Evolutionary conservation across 2,329 filamentous ascomycete species (phyloP).

Genomic region (Elsinoe australis): DNA sequence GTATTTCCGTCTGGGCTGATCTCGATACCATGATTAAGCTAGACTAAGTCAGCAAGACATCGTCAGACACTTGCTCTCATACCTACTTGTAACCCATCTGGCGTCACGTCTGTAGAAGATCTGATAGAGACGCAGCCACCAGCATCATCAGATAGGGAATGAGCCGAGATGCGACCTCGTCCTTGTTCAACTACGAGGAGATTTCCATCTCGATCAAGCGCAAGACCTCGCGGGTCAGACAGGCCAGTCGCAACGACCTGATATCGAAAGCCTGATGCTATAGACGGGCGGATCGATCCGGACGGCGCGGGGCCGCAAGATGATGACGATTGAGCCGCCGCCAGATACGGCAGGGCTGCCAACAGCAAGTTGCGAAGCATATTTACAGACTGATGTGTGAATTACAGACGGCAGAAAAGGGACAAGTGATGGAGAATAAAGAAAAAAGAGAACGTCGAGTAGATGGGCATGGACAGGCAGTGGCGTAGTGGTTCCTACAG

Average conservation of each 20-base stretch:
- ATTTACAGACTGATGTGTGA: too few species aligned
- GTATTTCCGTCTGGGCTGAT: constrained; percentile 41
- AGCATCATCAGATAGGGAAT: constrained; percentile 28
- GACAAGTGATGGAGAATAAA: not conserved
- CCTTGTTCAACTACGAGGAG: constrained; percentile 42
- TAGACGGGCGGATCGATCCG: constrained; percentile 28
- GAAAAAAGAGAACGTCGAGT: not conserved
- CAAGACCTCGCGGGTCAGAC: constrained; percentile 39
- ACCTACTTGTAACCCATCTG: constrained; percentile 10
- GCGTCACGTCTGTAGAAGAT: constrained; percentile 13
- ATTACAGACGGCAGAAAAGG: too few species aligned
- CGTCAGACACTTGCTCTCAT: not conserved
- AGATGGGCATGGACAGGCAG: not conserved
- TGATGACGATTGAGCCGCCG: constrained; percentile 4
- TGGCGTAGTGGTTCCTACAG: not conserved
- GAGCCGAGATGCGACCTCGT: constrained; percentile 31
- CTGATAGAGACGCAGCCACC: constrained; percentile 17
- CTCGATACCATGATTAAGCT: constrained; percentile 46
- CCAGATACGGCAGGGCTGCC: not conserved
- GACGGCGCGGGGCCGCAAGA: constrained; percentile 19
- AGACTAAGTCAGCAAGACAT: not conserved
- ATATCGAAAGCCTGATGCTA: constrained; percentile 37
- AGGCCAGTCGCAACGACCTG: constrained; percentile 42
- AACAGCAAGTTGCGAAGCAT: too few species aligned
- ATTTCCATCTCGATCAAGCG: constrained; percentile 42